Evolutionary conservation across 2,329 filamentous ascomycete genomes (phyloP).

Genomic region (Apiospora saccharicola): DNA sequence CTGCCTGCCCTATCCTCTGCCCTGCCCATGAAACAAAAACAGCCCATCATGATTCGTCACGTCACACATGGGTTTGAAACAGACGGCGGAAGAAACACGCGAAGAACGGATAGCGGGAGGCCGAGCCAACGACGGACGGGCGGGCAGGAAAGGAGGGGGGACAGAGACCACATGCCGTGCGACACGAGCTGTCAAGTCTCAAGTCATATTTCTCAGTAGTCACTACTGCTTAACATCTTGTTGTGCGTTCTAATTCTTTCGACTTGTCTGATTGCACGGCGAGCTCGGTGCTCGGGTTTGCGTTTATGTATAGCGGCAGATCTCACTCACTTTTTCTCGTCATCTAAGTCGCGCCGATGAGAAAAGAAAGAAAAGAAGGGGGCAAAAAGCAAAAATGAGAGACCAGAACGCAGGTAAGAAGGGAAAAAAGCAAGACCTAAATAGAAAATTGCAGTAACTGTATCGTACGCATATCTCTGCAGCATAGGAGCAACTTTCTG

Average conservation of each 20-base stretch:
- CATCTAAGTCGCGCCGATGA: constrained; percentile 10
- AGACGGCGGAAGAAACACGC: constrained; percentile 6
- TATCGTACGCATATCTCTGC: neutral
- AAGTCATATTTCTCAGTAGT: neutral
- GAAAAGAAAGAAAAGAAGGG: neutral
- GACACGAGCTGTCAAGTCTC: constrained; percentile 17
- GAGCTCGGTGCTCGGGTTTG: neutral
- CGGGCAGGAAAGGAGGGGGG: neutral
- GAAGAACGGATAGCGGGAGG: constrained; percentile 12
- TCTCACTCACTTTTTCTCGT: neutral
- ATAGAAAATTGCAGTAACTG: neutral
- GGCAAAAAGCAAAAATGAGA: neutral
- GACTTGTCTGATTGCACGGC: neutral
- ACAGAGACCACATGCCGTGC: constrained; percentile 1
- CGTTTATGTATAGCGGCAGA: constrained; percentile 1
- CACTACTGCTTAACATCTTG: neutral
- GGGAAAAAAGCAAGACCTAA: neutral
- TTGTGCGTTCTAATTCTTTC: neutral
- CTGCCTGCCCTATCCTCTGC: neutral
- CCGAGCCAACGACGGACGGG: neutral
- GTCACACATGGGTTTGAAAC: constrained; percentile 16
- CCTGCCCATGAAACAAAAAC: neutral
- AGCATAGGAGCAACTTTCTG: neutral
- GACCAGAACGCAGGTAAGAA: neutral
- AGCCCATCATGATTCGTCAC: constrained; percentile 13